Conservation (phyloP, 2,329 filamentous ascomycete species). For the Colletotrichum orchidophilum region DNA sequence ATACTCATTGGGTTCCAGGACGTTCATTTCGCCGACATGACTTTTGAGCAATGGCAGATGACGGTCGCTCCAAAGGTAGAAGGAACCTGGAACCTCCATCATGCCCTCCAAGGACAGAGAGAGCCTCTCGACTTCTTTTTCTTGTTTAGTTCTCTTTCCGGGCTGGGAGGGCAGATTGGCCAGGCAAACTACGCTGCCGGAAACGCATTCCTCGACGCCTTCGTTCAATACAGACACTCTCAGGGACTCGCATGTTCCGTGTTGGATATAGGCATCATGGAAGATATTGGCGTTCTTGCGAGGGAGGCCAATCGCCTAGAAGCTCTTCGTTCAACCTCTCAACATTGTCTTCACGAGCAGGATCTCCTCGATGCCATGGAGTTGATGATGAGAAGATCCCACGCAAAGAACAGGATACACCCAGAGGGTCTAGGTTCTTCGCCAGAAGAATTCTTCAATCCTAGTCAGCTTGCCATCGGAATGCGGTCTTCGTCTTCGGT, state of each 20-base stretch:
- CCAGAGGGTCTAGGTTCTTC: not conserved
- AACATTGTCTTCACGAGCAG: slow-evolving; percentile 34
- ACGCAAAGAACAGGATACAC: not conserved
- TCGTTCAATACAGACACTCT: slow-evolving; percentile 47
- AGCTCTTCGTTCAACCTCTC: slow-evolving; percentile 17
- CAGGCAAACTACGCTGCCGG: slow-evolving; percentile 53
- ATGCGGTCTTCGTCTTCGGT: slow-evolving; percentile 21
- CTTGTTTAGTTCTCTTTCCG: slow-evolving; percentile 46
- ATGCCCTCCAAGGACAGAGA: slow-evolving; percentile 33
- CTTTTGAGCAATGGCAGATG: slow-evolving; percentile 45
- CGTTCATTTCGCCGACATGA: slow-evolving; percentile 46
- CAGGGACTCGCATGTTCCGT: slow-evolving; percentile 48
- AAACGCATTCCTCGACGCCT: slow-evolving; percentile 52
- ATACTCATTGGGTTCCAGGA: slow-evolving; percentile 7
- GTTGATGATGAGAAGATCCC: slow-evolving; percentile 20
- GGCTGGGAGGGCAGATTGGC: slow-evolving; percentile 44
- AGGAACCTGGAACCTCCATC: slow-evolving; percentile 55
- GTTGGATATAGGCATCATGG: slow-evolving; percentile 51
- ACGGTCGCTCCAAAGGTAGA: slow-evolving; percentile 50
- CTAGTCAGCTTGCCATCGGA: slow-evolving; percentile 34
- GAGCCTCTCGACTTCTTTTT: slow-evolving; percentile 49
- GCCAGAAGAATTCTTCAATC: slow-evolving; percentile 18
- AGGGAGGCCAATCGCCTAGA: slow-evolving; percentile 32
- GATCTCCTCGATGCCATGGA: slow-evolving; percentile 34
- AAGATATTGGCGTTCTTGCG: slow-evolving; percentile 49